These are phyloP conservation scores for Chaetomium sp. DNA, from an alignment of 2,329 filamentous ascomycete species.

Conservation along the genomic window DNA sequence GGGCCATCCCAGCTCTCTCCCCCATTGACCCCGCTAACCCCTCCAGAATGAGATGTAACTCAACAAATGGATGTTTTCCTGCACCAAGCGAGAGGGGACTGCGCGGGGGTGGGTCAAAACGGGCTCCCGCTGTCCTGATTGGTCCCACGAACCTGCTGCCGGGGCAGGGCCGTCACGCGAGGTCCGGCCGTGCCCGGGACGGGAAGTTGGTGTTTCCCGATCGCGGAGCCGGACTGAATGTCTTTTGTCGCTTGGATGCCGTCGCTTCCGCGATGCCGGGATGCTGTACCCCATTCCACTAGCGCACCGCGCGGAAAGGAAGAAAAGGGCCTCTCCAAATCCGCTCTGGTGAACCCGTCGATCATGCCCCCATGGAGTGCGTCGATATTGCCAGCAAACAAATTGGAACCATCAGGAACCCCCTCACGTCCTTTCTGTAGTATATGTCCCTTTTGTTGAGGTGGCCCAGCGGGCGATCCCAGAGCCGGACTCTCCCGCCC, in stretches of 20 bases:
- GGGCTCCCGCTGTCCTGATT: constrained; percentile 6
- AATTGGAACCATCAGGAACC: no score
- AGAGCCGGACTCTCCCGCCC: not conserved
- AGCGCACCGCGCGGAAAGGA: not conserved
- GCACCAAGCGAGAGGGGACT: not conserved
- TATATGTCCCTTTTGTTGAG: no score
- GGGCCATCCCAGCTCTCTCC: no score
- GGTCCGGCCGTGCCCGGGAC: constrained; percentile 11
- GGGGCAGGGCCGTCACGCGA: constrained; percentile 6
- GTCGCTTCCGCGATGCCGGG: not conserved
- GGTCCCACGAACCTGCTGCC: constrained; percentile 2
- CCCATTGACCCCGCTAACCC: constrained; percentile 6
- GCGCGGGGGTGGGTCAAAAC: not conserved
- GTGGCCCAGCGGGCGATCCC: no score
- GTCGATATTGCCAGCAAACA: not conserved
- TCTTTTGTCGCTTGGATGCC: not conserved
- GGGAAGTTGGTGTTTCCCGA: not conserved
- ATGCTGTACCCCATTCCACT: no score
- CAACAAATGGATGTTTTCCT: no score
- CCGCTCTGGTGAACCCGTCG: not conserved
- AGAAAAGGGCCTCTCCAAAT: not conserved
- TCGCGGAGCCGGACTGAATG: not conserved
- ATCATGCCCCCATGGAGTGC: constrained; percentile 1
- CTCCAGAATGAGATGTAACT: not conserved
- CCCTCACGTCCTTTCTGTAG: no score